These are phyloP conservation scores for Penicillium oxalicum DNA, from an alignment of 2,329 filamentous ascomycete species.

Conservation along the genomic window DNA sequence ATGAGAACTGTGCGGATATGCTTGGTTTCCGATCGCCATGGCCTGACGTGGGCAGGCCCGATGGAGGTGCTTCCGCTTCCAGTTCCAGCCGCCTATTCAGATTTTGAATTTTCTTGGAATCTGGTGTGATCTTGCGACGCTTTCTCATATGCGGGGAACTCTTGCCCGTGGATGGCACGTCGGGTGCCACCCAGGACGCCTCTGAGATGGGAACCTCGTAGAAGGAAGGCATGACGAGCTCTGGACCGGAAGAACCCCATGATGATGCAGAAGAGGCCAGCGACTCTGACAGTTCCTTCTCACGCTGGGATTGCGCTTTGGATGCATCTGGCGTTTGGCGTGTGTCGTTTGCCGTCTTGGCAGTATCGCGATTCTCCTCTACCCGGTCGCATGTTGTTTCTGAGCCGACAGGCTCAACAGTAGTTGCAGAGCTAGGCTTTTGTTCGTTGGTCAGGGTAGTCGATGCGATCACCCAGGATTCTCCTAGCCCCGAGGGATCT, in stretches of 20 bases:
- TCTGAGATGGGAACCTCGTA: conserved; percentile 30
- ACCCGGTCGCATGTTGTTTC: conserved; percentile 4
- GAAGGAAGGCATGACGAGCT: conserved; percentile 39
- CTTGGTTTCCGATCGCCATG: conserved; percentile 1
- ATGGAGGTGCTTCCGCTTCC: not conserved
- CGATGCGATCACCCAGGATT: conserved; percentile 36
- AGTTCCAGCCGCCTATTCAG: not conserved
- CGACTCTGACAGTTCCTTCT: conserved; percentile 19
- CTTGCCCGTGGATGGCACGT: conserved; percentile 13
- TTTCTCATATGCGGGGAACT: conserved; percentile 14
- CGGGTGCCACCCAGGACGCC: conserved; percentile 30
- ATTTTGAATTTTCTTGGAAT: not conserved
- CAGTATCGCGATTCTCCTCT: conserved; percentile 1
- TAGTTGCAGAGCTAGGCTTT: not conserved
- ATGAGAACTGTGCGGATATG: conserved; percentile 1
- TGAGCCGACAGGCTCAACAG: conserved; percentile 7
- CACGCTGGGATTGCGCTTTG: not conserved
- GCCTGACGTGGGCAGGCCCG: conserved; percentile 7
- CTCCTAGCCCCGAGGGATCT: conserved; percentile 24
- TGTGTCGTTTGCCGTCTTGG: conserved; percentile 1
- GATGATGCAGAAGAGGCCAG: conserved; percentile 20
- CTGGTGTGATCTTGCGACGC: conserved; percentile 16
- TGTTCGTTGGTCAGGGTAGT: conserved; percentile 12
- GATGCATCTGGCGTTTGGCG: not conserved
- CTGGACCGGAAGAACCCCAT: conserved; percentile 28